Conservation (phyloP, 1,284 basidiomycete genomes). For the Ceratobasidium theobromae region DNA sequence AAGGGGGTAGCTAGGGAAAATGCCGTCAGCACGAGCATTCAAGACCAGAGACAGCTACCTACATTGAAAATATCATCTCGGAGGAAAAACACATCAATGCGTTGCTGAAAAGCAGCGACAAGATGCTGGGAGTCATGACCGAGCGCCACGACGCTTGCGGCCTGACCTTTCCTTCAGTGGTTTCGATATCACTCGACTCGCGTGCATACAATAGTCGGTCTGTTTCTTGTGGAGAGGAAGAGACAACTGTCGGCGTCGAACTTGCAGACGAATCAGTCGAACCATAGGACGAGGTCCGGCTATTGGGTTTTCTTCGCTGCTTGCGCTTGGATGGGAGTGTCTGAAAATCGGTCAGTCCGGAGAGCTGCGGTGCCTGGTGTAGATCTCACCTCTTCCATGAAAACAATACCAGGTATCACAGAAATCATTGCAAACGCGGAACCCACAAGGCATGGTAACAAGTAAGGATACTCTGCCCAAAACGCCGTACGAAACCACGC, state of each 20-base stretch:
- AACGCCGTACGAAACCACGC: constrained; percentile 37
- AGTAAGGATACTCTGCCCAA: constrained; percentile 38
- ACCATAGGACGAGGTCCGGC: constrained; percentile 24
- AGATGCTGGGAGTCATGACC: constrained; percentile 32
- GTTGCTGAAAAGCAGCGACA: constrained; percentile 30
- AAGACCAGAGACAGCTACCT: neutral
- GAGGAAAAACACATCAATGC: constrained; percentile 32
- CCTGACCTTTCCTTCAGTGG: neutral
- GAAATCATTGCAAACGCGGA: constrained; percentile 37
- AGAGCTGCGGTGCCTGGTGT: neutral
- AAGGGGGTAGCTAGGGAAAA: constrained; percentile 36
- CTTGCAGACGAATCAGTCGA: constrained; percentile 7
- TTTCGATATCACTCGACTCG: neutral
- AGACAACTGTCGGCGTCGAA: constrained; percentile 13
- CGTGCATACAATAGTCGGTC: neutral
- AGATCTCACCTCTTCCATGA: constrained; percentile 37
- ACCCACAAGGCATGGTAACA: constrained; percentile 39
- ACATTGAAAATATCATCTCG: constrained; percentile 36
- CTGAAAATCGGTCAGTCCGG: neutral
- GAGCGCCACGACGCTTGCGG: constrained; percentile 32
- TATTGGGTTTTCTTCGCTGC: constrained; percentile 25
- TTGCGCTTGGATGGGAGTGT: constrained; percentile 32
- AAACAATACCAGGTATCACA: constrained; percentile 35
- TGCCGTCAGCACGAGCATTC: neutral
- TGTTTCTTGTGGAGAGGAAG: neutral